These are phyloP conservation scores for Sophora flavescens DNA, from an alignment of 306 rosid species.

Conservation along the genomic window DNA sequence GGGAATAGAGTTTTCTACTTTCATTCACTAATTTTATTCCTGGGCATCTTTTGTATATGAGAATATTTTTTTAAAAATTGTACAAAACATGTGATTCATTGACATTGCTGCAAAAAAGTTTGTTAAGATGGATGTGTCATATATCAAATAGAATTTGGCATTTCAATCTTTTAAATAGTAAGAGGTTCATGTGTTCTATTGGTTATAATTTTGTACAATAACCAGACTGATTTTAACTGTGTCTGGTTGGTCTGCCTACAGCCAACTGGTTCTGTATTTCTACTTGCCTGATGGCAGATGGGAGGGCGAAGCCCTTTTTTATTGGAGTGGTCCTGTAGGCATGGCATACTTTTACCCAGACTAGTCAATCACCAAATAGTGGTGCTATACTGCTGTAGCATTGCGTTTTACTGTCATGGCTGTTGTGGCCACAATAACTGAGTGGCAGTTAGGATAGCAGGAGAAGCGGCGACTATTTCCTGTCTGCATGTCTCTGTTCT, in stretches of 20 bases:
- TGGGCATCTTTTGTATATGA: too few species aligned
- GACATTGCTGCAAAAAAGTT: background rate
- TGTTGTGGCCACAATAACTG: too few species aligned
- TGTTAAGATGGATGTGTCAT: background rate
- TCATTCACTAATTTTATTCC: too few species aligned
- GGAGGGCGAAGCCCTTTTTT: conserved; percentile 10
- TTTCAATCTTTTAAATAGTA: background rate
- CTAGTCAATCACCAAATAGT: background rate
- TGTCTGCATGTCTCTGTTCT: too few species aligned
- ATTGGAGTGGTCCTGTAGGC: conserved; percentile 1
- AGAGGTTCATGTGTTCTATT: background rate
- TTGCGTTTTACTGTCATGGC: too few species aligned
- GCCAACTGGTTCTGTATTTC: conserved; percentile 21
- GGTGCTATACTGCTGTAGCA: background rate
- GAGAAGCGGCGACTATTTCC: too few species aligned
- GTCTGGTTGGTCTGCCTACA: conserved; percentile 7
- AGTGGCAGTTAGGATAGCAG: too few species aligned
- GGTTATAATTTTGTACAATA: background rate
- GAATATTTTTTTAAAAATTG: too few species aligned
- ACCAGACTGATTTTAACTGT: background rate
- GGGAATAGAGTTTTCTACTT: too few species aligned
- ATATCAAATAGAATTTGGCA: background rate
- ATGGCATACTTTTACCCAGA: background rate
- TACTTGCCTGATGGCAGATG: conserved; percentile 16
- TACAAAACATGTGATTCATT: background rate